Evolutionary conservation across 139 green algal species (phyloP), one percentile per base, ranked within the genome.

Genomic region (Edaphochlamys debaryana): DNA sequence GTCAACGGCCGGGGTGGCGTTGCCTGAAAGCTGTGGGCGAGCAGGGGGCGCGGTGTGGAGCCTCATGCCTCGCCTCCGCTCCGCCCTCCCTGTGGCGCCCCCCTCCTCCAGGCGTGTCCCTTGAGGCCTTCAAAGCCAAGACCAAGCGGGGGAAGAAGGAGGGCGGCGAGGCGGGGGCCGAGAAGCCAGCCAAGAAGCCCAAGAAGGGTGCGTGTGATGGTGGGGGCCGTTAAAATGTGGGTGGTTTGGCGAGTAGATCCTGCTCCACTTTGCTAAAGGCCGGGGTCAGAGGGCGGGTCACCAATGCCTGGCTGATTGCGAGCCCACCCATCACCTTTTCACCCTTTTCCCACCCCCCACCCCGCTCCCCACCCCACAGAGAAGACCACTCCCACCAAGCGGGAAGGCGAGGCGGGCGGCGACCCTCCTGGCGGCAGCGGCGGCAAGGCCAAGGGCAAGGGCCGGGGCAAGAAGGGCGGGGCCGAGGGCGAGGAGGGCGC

Each of bases 141-240:
- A 37, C 38, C 41, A 91, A 91, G 69, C 64, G 66, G 27, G 74
- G 54, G 45, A 86, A 90, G 76, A 62, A 87, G 38, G 30, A 66
- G 37, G 58, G 58, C 27, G 41, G 72, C 40, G 79, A 85, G 48
- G 90, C 86, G 25, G 76, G 84, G 40, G 90, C 88, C 29, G 86
- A 77, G 50, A 91, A 91, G 79, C 82, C 79, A 32, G 71, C 77
- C 62, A 90, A 91, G 67, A 86, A 76, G 80, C 69, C 80, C 8
- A 66, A 71, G 3, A 87, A 90, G 62, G 63, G 80, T 76, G 63
- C 13, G 34, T 23, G n/a, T n/a, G n/a, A n/a, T n/a, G n/a, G n/a
- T n/a, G n/a, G n/a, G n/a, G n/a, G n/a, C n/a, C n/a, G n/a, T n/a
- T n/a, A n/a, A n/a, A n/a, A n/a, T n/a, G n/a, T n/a, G n/a, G n/a